Evolutionary conservation across 225 moss, liverwort and hornwort genomes (phyloP).

Genomic region (Bryum argenteum): DNA sequence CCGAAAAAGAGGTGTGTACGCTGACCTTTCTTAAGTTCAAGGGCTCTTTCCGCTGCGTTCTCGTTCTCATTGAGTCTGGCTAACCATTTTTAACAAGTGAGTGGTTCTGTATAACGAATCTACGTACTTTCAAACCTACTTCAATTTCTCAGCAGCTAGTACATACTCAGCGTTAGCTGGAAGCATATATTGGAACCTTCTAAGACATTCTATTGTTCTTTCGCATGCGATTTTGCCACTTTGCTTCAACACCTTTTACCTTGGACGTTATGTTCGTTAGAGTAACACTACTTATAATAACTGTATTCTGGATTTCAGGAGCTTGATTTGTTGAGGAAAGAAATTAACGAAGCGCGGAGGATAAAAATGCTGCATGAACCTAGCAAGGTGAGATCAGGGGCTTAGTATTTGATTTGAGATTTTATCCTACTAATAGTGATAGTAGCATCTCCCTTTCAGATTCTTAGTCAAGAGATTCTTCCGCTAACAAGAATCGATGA

Average conservation of each 20-base stretch:
- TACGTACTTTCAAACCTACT: background rate
- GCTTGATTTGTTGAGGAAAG: constrained; percentile 76
- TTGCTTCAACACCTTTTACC: background rate
- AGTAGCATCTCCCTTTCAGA: background rate
- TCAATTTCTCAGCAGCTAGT: constrained; percentile 13
- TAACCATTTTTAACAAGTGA: background rate
- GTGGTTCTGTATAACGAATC: background rate
- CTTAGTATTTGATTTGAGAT: constrained; percentile 12
- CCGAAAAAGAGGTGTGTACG: constrained; percentile 56
- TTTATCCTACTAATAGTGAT: background rate
- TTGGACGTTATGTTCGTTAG: background rate
- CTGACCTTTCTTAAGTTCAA: constrained; percentile 2
- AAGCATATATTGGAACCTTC: constrained; percentile 6
- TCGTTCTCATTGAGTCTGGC: background rate
- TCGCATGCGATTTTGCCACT: background rate
- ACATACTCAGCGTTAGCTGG: constrained; percentile 4
- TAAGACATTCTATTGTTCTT: background rate
- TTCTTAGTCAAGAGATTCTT: background rate
- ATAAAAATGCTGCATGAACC: constrained; percentile 93
- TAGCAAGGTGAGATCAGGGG: constrained; percentile 61
- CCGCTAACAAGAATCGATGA: constrained; percentile 17
- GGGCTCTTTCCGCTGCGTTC: constrained; percentile 5
- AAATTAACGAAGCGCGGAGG: constrained; percentile 79
- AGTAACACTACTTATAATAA: background rate
- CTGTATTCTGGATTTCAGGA: constrained; percentile 48